These are phyloP conservation scores for Neurospora sp. DNA, from an alignment of 495 filamentous ascomycete species.

Conservation along the genomic window DNA sequence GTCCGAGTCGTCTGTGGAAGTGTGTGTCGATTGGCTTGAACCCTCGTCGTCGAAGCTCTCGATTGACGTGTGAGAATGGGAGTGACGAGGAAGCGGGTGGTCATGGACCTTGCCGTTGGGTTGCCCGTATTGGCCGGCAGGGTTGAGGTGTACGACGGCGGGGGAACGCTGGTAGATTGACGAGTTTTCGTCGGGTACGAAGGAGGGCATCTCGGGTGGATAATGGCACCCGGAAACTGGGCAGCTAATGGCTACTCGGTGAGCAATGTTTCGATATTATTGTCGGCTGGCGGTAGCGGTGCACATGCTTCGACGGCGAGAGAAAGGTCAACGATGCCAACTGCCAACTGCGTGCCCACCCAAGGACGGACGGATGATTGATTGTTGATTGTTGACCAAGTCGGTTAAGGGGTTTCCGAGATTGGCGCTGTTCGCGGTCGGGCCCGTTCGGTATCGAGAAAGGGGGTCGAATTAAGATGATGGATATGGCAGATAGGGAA, in stretches of 20 bases:
- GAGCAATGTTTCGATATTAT: conserved; percentile 8
- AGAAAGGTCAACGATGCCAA: neutral
- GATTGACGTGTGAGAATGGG: conserved; percentile 22
- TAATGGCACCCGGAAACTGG: conserved; percentile 5
- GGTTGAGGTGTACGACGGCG: conserved; percentile 23
- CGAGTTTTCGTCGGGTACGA: conserved; percentile 41
- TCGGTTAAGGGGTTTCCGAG: neutral
- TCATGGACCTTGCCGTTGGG: conserved; percentile 20
- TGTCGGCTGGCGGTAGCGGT: conserved; percentile 1
- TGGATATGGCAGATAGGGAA: neutral
- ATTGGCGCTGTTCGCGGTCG: neutral
- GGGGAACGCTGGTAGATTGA: conserved; percentile 33
- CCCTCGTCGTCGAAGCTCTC: conserved; percentile 28
- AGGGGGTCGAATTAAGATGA: neutral
- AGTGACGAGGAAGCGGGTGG: conserved; percentile 15
- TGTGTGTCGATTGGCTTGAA: conserved; percentile 20
- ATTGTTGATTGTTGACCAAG: neutral
- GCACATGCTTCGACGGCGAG: conserved; percentile 13
- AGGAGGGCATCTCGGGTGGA: conserved; percentile 45
- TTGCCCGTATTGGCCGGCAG: conserved; percentile 20
- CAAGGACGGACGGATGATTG: neutral
- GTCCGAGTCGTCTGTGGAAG: conserved; percentile 20
- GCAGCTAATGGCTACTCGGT: conserved; percentile 3
- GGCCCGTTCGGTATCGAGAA: neutral
- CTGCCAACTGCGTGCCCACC: neutral